These are phyloP conservation scores for Quercus phellos DNA, from an alignment of 331 rosid genomes.

Conservation along the genomic window DNA sequence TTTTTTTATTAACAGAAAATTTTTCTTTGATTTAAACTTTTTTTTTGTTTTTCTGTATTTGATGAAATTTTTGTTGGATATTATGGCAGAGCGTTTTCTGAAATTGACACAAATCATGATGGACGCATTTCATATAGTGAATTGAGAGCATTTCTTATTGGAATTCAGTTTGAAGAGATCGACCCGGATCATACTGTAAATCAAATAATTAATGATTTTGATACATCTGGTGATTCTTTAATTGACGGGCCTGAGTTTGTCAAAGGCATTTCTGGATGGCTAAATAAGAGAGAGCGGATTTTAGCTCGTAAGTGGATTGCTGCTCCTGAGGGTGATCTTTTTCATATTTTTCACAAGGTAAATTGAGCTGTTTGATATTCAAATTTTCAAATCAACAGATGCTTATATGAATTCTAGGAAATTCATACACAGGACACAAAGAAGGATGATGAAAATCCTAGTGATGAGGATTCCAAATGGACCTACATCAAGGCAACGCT, in stretches of 20 bases:
- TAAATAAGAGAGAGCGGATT: too few relatives aligned
- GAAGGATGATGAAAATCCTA: too few relatives aligned
- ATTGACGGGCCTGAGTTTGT: slow-evolving; percentile 41
- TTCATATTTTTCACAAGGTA: too few relatives aligned
- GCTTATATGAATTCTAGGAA: slow-evolving; percentile 2
- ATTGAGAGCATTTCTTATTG: slow-evolving; percentile 68
- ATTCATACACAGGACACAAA: slow-evolving; percentile 49
- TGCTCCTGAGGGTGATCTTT: too few relatives aligned
- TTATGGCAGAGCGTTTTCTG: slow-evolving; percentile 48
- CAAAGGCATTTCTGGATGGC: slow-evolving; percentile 57
- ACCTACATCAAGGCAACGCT: slow-evolving; percentile 52
- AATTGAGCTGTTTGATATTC: not conserved
- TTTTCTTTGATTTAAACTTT: not conserved
- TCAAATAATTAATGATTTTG: slow-evolving; percentile 59
- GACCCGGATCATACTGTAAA: slow-evolving; percentile 61
- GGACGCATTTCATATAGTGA: slow-evolving; percentile 48
- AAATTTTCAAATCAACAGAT: not conserved
- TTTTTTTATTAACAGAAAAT: not conserved
- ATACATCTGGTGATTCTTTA: slow-evolving; percentile 31
- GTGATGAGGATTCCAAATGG: slow-evolving; percentile 33
- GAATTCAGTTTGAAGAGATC: slow-evolving; percentile 60
- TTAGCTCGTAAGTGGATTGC: too few relatives aligned
- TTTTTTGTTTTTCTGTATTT: slow-evolving; percentile 3
- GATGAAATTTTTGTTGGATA: slow-evolving; percentile 11
- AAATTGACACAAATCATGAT: slow-evolving; percentile 55